Evolutionary conservation across 495 filamentous ascomycete species (phyloP).

Genomic region (Talaromyces borbonicus): DNA sequence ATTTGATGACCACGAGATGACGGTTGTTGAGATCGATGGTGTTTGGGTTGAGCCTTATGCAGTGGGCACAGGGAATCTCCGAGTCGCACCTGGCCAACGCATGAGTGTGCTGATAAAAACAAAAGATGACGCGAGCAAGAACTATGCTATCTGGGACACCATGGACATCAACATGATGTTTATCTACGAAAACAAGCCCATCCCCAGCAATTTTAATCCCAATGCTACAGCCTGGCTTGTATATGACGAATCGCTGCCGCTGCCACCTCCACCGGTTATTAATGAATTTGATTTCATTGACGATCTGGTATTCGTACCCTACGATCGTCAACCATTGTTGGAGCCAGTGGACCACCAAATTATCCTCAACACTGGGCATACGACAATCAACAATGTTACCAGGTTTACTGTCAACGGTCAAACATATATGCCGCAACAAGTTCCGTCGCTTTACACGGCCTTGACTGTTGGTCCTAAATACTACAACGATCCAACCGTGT

Average conservation of each 20-base stretch:
- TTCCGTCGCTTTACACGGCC: conserved; percentile 68
- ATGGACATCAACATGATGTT: conserved; percentile 48
- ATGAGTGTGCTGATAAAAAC: conserved; percentile 56
- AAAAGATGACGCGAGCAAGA: conserved; percentile 35
- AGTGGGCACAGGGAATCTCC: conserved; percentile 45
- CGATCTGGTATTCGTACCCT: conserved; percentile 59
- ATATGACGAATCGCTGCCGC: conserved; percentile 50
- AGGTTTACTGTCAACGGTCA: conserved; percentile 36
- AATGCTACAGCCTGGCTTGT: conserved; percentile 76
- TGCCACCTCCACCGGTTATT: conserved; percentile 47
- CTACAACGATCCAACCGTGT: conserved; percentile 39
- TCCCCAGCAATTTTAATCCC: conserved; percentile 41
- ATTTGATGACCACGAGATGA: conserved; percentile 46
- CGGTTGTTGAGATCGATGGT: conserved; percentile 65
- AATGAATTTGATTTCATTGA: conserved; percentile 57
- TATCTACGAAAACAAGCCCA: conserved; percentile 24
- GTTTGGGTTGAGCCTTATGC: conserved; percentile 48
- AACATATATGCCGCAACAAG: conserved; percentile 48
- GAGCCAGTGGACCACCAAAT: conserved; percentile 25
- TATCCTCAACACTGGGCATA: conserved; percentile 33
- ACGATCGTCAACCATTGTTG: conserved; percentile 47
- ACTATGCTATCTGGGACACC: conserved; percentile 48
- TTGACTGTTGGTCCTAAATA: conserved; percentile 35
- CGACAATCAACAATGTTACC: conserved; percentile 51
- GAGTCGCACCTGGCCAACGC: conserved; percentile 59